Evolutionary conservation across 176 grass and related monocot genomes (phyloP).

Genomic region (Calamus simplicifolius): DNA sequence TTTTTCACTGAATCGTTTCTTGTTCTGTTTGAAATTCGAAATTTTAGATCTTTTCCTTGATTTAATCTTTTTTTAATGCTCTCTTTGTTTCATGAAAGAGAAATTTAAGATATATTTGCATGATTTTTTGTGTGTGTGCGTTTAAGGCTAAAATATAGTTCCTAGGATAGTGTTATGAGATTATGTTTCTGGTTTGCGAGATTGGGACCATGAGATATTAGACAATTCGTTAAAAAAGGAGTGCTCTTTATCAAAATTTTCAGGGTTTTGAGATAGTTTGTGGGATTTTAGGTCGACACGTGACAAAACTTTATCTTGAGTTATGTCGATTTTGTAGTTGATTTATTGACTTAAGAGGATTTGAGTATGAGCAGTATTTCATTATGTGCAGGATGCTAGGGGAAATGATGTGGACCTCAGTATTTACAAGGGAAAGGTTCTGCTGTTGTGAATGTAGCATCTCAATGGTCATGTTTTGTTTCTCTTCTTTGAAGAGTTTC

Average conservation of each 20-base stretch:
- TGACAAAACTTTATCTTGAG: neutral
- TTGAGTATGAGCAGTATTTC: neutral
- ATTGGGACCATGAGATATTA: too few species aligned
- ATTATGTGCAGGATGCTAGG: slow-evolving; percentile 55
- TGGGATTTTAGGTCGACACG: too few species aligned
- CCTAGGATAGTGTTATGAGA: too few species aligned
- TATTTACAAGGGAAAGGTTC: slow-evolving; percentile 84
- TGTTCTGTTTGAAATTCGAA: too few species aligned
- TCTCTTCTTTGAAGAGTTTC: neutral
- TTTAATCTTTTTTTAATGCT: too few species aligned
- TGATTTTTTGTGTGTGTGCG: too few species aligned
- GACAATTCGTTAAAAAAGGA: too few species aligned
- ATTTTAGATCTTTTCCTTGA: too few species aligned
- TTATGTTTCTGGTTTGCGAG: too few species aligned
- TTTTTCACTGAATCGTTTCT: neutral
- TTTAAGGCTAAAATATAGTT: too few species aligned
- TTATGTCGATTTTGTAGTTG: neutral
- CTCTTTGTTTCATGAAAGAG: too few species aligned
- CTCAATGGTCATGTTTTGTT: slow-evolving; percentile 51
- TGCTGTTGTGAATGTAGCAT: slow-evolving; percentile 90
- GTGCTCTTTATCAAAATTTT: neutral
- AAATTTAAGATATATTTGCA: too few species aligned
- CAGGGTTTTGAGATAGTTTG: neutral
- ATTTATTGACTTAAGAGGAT: neutral
- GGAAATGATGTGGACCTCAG: slow-evolving; percentile 86